Evolutionary conservation across 2,329 filamentous ascomycete genomes (phyloP), one percentile per base, ranked within the genome.

Genomic region (Hymenoscyphus scutula): DNA sequence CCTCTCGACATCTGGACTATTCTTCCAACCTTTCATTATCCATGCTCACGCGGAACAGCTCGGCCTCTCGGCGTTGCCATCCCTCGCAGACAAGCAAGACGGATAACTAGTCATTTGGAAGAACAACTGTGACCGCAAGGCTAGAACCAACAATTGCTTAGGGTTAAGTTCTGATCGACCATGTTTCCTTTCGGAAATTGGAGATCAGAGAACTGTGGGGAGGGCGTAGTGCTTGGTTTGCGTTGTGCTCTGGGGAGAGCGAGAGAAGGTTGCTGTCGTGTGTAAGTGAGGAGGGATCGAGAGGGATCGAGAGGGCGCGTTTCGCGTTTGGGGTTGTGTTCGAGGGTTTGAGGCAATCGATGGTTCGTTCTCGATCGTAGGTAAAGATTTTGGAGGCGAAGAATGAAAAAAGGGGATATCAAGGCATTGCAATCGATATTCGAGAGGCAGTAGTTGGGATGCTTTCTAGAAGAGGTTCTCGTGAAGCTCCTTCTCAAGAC

Each of bases 91-190:
- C 67, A 65, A 65, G 41, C n/a, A n/a, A n/a, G n/a, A 62, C 58
- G 64, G 64, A 68, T 63, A 74, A 78, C 77, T 92, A 92, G 75
- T 93, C 86, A 82, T 82, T 80, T 80, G 79, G 78, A 83, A 79
- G 82, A 77, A 87, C 87, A 87, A 89, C 88, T 84, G 79, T 80
- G 76, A 82, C 81, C 85, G 86, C 86, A 90, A 92, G 73, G 83
- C 89, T 90, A 74, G 86, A 87, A 91, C 90, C 89, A 86, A 80
- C 77, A 75, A 80, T 77, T 80, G 80, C 84, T 90, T 97, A 97
- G 93, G 93, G 93, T 96, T 97, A 96, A 93, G 90, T 93, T 93
- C 90, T 91, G 87, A 89, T 56, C 78, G 80, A 78, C 80, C 81
- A 81, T 85, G 82, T 86, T 87, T 85, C 84, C 82, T 85, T 81